Evolutionary conservation across 257 asterid species (phyloP).

Genomic region (Penstemon davidsonii): DNA sequence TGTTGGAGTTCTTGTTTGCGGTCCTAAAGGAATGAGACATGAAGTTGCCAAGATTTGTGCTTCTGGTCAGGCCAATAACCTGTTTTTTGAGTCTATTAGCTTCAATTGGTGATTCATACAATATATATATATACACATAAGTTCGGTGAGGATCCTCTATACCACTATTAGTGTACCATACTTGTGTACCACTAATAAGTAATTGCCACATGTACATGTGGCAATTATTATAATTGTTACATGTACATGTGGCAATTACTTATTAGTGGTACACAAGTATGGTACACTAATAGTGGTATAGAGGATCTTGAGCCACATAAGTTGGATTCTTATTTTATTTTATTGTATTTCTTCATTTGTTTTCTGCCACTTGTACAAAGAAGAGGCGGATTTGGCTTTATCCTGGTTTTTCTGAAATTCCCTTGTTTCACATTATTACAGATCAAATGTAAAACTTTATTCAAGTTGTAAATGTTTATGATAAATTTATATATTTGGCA

Average conservation of each 20-base stretch:
- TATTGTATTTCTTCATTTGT: too few relatives aligned
- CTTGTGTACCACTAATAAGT: too few relatives aligned
- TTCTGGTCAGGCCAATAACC: slow-evolving; percentile 34
- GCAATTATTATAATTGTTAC: too few relatives aligned
- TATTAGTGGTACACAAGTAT: too few relatives aligned
- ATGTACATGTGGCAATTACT: too few relatives aligned
- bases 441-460: background rate
- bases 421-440: background rate
- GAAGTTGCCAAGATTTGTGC: slow-evolving; percentile 49
- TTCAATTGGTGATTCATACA: slow-evolving; percentile 42
- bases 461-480: slow-evolving; percentile 8
- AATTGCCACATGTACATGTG: too few relatives aligned
- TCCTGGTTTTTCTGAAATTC: background rate
- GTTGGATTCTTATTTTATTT: too few relatives aligned
- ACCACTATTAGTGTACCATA: too few relatives aligned
- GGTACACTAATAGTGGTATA: too few relatives aligned
- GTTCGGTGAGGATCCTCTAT: too few relatives aligned
- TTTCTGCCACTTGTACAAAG: too few relatives aligned
- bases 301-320: too few relatives aligned
- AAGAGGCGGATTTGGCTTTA: background rate
- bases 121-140: background rate
- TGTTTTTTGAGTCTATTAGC: slow-evolving; percentile 51
- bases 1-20: slow-evolving; percentile 50
- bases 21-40: slow-evolving; percentile 45
- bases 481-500: background rate